phyloP scores from a whole-genome alignment of 2,329 filamentous ascomycete species.

The Alternaria panax region DNA sequence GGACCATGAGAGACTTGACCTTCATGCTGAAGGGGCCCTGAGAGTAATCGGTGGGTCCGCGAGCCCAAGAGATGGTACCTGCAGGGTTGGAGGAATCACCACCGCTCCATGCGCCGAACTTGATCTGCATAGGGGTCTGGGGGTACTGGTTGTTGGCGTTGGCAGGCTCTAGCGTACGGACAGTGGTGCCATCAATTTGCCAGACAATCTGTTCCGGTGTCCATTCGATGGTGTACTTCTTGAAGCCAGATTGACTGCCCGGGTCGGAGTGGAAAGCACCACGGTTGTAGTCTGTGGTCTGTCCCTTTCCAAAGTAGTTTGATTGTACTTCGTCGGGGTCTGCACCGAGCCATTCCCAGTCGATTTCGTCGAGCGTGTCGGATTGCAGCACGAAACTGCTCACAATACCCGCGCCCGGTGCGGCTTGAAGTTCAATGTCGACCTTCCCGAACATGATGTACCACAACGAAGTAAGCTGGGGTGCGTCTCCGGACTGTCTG shows the following conservation, averaged over 20 bases:
- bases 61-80: conserved; percentile 90
- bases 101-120: conserved; percentile 90
- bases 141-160: conserved; percentile 84
- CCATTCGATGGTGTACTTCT: conserved; percentile 94
- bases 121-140: conserved; percentile 94
- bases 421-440: conserved; percentile 83
- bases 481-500: conserved; percentile 77
- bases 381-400: conserved; percentile 91
- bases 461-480: conserved; percentile 87
- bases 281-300: conserved; percentile 84
- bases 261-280: conserved; percentile 77
- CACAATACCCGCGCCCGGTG: conserved; percentile 89
- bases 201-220: conserved; percentile 84
- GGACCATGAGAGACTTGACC: conserved; percentile 76
- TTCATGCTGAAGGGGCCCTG: conserved; percentile 86
- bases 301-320: conserved; percentile 86
- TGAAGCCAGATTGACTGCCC: conserved; percentile 75
- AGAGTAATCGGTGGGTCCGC: conserved; percentile 83
- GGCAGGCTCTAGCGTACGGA: conserved; percentile 75
- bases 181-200: conserved; percentile 78
- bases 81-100: conserved; percentile 80
- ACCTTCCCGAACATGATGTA: conserved; percentile 99
- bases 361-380: conserved; percentile 92
- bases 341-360: conserved; percentile 93
- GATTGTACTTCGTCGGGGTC: conserved; percentile 81